Evolutionary conservation across 2,329 filamentous ascomycete genomes (phyloP).

Genomic region (Aotearoamyces nothofagi): DNA sequence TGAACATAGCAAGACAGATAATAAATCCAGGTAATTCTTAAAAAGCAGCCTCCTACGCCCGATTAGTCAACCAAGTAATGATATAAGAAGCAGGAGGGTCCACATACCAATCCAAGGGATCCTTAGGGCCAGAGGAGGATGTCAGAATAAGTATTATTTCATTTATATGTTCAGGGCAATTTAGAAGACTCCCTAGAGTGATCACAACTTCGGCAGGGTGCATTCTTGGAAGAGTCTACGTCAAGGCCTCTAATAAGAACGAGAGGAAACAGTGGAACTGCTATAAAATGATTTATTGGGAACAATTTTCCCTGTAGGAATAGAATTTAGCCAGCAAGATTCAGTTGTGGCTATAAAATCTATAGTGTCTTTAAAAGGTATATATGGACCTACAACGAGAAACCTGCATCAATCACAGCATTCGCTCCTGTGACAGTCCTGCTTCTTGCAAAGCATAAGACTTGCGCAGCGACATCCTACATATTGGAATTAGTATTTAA

Average conservation of each 20-base stretch:
- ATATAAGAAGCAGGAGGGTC: no score
- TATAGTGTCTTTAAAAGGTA: no score
- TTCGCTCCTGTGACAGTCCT: conserved; percentile 34
- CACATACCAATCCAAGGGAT: conserved; percentile 19
- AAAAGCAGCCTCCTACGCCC: conserved; percentile 12
- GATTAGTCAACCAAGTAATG: no score
- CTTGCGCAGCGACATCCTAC: conserved; percentile 35
- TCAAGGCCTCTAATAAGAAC: no score
- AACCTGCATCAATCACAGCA: conserved; percentile 29
- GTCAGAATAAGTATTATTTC: conserved; percentile 11
- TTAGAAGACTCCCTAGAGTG: conserved; percentile 1
- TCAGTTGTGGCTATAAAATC: no score
- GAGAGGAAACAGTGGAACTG: no score
- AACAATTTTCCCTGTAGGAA: no score
- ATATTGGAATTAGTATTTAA: conserved; percentile 2
- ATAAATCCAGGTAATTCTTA: conserved; percentile 32
- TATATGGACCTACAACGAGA: conserved; percentile 9
- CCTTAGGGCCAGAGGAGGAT: conserved; percentile 18
- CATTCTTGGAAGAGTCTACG: no score
- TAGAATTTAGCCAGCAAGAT: no score
- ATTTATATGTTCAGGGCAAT: conserved; percentile 2
- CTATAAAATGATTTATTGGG: no score
- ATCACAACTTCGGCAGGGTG: no score
- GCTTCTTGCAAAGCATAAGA: conserved; percentile 29
- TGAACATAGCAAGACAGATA: conserved; percentile 35